Percentiles rank a stretch among this genome's conserved stretches.
These are phyloP conservation scores for Neostapfia colusana DNA, from an alignment of 176 grass and related monocot species.

Conservation along the genomic window DNA sequence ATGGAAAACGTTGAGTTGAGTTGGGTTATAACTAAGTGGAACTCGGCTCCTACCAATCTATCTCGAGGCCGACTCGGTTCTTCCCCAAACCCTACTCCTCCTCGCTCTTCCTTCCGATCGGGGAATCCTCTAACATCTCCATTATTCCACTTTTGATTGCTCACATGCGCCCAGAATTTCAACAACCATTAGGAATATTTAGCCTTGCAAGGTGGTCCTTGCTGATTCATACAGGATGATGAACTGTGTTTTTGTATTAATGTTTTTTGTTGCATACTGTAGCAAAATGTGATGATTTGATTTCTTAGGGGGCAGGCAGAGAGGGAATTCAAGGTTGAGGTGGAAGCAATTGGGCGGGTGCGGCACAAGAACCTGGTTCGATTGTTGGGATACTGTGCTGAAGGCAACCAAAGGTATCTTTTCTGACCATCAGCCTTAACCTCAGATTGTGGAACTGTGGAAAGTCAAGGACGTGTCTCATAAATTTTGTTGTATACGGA, in stretches of 20 bases:
- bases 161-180: too few relatives aligned
- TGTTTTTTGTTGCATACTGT: conserved; percentile 31
- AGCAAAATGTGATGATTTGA: conserved; percentile 34
- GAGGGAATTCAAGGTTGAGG: conserved; percentile 97
- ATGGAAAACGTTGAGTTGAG: too few relatives aligned
- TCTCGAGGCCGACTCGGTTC: too few relatives aligned
- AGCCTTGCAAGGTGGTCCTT: too few relatives aligned
- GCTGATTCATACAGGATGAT: background rate
- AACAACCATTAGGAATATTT: too few relatives aligned
- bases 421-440: conserved; percentile 2
- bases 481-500: conserved; percentile 25
- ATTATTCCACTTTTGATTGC: too few relatives aligned
- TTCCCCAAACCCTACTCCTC: too few relatives aligned
- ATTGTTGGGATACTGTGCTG: conserved; percentile 89
- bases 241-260: conserved; percentile 20
- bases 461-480: conserved; percentile 18
- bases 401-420: conserved; percentile 88
- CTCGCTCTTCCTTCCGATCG: too few relatives aligned
- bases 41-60: too few relatives aligned
- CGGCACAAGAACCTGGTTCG: conserved; percentile 96
- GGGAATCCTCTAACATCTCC: too few relatives aligned
- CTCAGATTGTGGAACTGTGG: conserved; percentile 15
- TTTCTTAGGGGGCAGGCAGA: conserved; percentile 87
- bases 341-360: conserved; percentile 93
- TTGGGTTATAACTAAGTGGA: too few relatives aligned